A percentile compares a stretch with the other conserved stretches of the same genome.
These are phyloP conservation scores for Aspergillus diversus DNA, from an alignment of 495 filamentous ascomycete genomes.

Conservation along the genomic window DNA sequence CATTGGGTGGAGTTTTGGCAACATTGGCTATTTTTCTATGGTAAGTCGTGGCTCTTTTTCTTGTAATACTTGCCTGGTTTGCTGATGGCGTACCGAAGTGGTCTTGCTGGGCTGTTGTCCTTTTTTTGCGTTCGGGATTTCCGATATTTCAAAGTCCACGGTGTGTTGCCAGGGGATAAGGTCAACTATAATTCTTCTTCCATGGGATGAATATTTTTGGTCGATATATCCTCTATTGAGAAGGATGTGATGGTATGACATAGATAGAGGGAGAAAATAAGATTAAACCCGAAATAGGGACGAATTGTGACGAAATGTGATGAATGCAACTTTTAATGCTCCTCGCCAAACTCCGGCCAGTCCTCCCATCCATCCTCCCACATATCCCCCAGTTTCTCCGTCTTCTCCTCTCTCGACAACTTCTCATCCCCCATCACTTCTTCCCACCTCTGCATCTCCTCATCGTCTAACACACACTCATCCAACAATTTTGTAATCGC, in stretches of 20 bases:
- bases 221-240: neutral
- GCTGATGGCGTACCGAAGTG: neutral
- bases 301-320: no score
- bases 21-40: conserved; percentile 24
- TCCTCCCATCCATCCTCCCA: conserved; percentile 63
- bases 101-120: conserved; percentile 16
- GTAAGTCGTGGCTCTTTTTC: conserved; percentile 16
- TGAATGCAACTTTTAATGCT: conserved; percentile 27
- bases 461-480: conserved; percentile 52
- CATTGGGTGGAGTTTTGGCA: conserved; percentile 27
- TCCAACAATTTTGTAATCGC: conserved; percentile 49
- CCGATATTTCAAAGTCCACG: conserved; percentile 20
- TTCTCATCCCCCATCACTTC: conserved; percentile 48
- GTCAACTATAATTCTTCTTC: neutral
- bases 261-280: neutral
- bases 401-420: conserved; percentile 33
- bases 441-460: conserved; percentile 56
- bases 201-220: neutral
- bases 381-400: conserved; percentile 41
- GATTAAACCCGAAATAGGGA: no score
- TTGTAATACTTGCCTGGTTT: neutral
- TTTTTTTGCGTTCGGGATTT: conserved; percentile 22
- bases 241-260: neutral
- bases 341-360: conserved; percentile 47
- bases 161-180: conserved; percentile 12